Evolutionary conservation across 1,284 basidiomycete species (phyloP), one percentile per base, ranked within the genome.

Genomic region (Lignosus rhinocerotis): DNA sequence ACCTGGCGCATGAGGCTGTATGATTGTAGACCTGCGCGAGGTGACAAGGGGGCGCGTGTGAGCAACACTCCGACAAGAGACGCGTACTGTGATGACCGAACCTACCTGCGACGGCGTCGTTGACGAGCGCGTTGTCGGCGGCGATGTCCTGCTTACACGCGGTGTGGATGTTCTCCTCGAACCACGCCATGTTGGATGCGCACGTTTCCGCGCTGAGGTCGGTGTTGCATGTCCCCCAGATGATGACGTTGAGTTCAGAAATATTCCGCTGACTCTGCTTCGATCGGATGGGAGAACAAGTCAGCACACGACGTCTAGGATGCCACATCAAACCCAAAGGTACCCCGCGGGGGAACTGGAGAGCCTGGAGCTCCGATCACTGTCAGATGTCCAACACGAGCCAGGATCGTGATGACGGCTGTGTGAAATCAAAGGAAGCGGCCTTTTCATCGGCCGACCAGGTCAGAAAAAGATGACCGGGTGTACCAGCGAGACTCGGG

Each of bases 161-260:
- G 0, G 68, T 66, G 64, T 78, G 69, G 11, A 92, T 69, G 42
- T 71, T 65, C 1, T 72, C 69, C 4, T 80, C 78, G 67, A 87
- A 89, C 79, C 80, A 84, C 5, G 63, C 76, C 82, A 92, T 88
- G 65, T 85, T 90, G 21, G 72, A 58, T 14, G 72, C 67, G 66
- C 90, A 92, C 60, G 84, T 77, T 32, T 73, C 75, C 31, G 72
- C 68, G 5, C 71, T 70, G 1, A 73, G 68, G n/a, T 68, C 73
- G 8, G 88, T 88, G 67, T 89, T 89, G 70, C 89, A 92, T 0
- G 87, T 91, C 4, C 88, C 89, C 85, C 86, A 91, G 8, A 94
- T 66, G 36, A 93, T 76, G 3, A 76, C 70, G 67, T 92, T 93
- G 63, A 92, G 76, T 38, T 77, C 70, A 0, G 84, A 81, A 48